Base-by-base conservation (phyloP, 768 basidiomycete species). In the Leccinellum albellum region DNA sequence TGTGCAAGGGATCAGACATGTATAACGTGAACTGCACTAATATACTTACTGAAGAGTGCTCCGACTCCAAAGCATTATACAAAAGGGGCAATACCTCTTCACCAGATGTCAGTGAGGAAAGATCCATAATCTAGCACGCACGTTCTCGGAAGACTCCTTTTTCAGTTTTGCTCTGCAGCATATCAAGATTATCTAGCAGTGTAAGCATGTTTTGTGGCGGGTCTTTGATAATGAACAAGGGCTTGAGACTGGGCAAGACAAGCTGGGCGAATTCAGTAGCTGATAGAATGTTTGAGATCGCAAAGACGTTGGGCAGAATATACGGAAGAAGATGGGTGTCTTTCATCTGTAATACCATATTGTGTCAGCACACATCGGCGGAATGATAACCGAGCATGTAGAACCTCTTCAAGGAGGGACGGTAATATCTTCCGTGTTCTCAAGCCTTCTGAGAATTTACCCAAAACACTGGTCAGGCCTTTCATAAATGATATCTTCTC, bases 131-230 rank as follows among this genome's bases (percentile, higher is more conserved):
- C 2, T 24, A 32, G 48, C 3, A 79, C 89, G 66, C 61, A 97
- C 94, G 89, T 72, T 95, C 94, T 63, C 91, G 79, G 72, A 98
- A 98, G 3, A 89, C 82, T 10, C 73, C 74, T 60, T 94, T 92
- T 53, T 90, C 86, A 2, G 94, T 95, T 75, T 99, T 99, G 57
- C 79, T 83, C 65, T 94, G 92, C 28, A 99, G 78, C 75, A 94
- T 82, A 23, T 82, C 76, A 8, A 99, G 78, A 65, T 96, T 96
- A 64, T 98, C 94, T 46, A 99, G 72, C 24, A 99, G 74, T 0
- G 94, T 94, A 51, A 98, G 72, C 91, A 98, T 96, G 61, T 95
- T 97, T 73, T 98, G 95, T 0, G 96, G 95, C 17, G 97, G 96
- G 65, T 99, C 97, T 70, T 90, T 94, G 66, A 98, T 76, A 0